Percentiles rank a stretch among this genome's conserved stretches.
phyloP scores from a whole-genome alignment of 2,329 filamentous ascomycete species.

The Fusarium heterosporum region DNA sequence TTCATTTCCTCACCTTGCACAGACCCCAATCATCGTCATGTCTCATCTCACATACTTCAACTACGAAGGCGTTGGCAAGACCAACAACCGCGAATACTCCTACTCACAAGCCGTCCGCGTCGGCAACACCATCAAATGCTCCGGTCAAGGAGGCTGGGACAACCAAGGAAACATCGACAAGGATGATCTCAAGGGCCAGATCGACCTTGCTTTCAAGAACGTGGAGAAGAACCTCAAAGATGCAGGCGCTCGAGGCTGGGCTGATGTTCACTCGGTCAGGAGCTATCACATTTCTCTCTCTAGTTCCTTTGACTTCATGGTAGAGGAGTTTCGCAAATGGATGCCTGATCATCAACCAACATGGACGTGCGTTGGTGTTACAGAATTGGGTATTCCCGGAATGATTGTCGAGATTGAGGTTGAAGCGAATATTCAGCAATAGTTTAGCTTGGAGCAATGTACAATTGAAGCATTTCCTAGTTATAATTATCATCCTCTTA shows the following conservation, averaged over 20 bases:
- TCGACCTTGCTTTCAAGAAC: slow-evolving; percentile 67
- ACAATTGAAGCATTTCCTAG: too few relatives aligned
- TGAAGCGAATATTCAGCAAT: slow-evolving; percentile 50
- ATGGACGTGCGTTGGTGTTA: slow-evolving; percentile 66
- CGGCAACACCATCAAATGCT: slow-evolving; percentile 40
- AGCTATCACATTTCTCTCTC: slow-evolving; percentile 59
- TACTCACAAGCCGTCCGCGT: slow-evolving; percentile 43
- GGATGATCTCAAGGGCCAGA: slow-evolving; percentile 57
- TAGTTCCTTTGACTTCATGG: slow-evolving; percentile 56
- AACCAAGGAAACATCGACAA: slow-evolving; percentile 37
- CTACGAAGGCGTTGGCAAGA: slow-evolving; percentile 50
- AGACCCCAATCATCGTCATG: slow-evolving; percentile 37
- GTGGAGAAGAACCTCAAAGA: slow-evolving; percentile 63
- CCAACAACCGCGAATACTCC: slow-evolving; percentile 41
- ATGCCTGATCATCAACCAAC: slow-evolving; percentile 65
- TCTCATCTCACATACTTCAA: slow-evolving; percentile 50
- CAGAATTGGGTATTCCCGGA: slow-evolving; percentile 57
- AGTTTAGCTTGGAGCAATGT: not conserved
- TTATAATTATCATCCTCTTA: too few relatives aligned
- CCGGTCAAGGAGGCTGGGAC: slow-evolving; percentile 44
- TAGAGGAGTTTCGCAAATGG: slow-evolving; percentile 61
- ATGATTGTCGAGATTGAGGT: slow-evolving; percentile 73
- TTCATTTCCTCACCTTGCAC: not conserved
- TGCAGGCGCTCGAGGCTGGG: slow-evolving; percentile 67
- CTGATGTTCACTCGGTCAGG: slow-evolving; percentile 63